These are phyloP conservation scores for Panaeolus cyanescens DNA, from an alignment of 768 basidiomycete genomes.

Conservation along the genomic window DNA sequence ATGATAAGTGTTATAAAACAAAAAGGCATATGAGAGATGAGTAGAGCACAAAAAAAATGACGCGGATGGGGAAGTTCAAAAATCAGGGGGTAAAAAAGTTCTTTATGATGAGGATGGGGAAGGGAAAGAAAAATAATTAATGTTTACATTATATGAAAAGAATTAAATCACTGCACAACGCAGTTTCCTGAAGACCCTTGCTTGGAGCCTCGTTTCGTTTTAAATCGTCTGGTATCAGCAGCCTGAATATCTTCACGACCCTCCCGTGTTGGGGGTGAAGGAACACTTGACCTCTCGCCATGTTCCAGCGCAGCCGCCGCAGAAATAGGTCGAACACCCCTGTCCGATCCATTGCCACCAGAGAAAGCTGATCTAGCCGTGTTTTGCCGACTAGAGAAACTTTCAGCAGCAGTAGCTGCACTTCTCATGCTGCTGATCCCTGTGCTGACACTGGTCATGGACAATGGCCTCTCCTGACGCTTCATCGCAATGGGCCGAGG, in stretches of 20 bases:
- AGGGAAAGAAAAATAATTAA: background rate
- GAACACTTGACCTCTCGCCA: background rate
- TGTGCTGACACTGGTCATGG: conserved; percentile 62
- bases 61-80: background rate
- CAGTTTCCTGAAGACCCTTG: conserved; percentile 43
- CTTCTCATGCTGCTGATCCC: conserved; percentile 61
- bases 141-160: background rate
- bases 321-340: background rate
- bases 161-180: conserved; percentile 43
- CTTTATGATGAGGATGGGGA: background rate
- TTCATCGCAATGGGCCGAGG: conserved; percentile 29
- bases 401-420: conserved; percentile 51
- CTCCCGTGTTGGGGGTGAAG: background rate
- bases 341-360: conserved; percentile 9
- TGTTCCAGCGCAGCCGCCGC: background rate
- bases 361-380: conserved; percentile 22
- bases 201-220: conserved; percentile 41
- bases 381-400: conserved; percentile 35
- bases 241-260: conserved; percentile 13
- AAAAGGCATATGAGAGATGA: background rate
- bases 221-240: conserved; percentile 28
- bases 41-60: background rate
- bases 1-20: conserved; percentile 8
- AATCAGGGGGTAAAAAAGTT: conserved; percentile 11
- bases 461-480: conserved; percentile 51